Evolutionary conservation across 192 early-diverging fungal genomes (phyloP), one percentile per base, ranked within the genome.

Genomic region (Coemansia sp.): DNA sequence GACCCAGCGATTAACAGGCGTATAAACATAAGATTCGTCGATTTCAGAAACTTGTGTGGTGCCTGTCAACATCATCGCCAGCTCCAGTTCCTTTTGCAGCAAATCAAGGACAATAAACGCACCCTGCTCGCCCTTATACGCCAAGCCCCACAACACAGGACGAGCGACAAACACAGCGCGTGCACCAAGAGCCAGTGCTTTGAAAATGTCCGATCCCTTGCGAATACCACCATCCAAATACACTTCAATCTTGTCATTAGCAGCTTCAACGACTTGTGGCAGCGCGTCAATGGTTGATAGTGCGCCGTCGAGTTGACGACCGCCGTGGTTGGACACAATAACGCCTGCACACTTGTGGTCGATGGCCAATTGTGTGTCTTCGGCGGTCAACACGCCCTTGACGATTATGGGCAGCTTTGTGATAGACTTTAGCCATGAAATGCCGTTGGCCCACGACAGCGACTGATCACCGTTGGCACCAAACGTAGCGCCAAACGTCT

Each of bases 261-360:
- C 83, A 2, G 86, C 92, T 21, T 86, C 85, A 70, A 95, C 84
- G 17, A 96, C 90, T 60, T 97, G 94, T 10, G 88, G 88, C 31
- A 99, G 73, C 9, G 93, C 88, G 53, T 99, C 96, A 60, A 98
- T 90, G 3, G 86, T 87, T 5, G 88, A 83, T 58, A 87, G 73
- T 14, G 84, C 72, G 6, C 89, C 89, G 58, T 98, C 97, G 50
- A 99, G 73, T 74, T 99, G 97, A 5, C 97, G 83, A 17, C 97
- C 97, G 52, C 96, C 97, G 68, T 99, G 97, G 72, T 99, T 99
- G 42, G 90, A 93, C 14, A 99, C 80, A 18, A 97, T 87, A 46
- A 98, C 86, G 47, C 91, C 97, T 17, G 84, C 84, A 54, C 88
- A 85, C 7, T 94, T 95, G 58, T 84, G 59, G 47, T 87, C 50